Percentiles rank a stretch among this genome's conserved stretches.
phyloP scores from a whole-genome alignment of 495 filamentous ascomycete genomes.

The Jackrogersella minutella region DNA sequence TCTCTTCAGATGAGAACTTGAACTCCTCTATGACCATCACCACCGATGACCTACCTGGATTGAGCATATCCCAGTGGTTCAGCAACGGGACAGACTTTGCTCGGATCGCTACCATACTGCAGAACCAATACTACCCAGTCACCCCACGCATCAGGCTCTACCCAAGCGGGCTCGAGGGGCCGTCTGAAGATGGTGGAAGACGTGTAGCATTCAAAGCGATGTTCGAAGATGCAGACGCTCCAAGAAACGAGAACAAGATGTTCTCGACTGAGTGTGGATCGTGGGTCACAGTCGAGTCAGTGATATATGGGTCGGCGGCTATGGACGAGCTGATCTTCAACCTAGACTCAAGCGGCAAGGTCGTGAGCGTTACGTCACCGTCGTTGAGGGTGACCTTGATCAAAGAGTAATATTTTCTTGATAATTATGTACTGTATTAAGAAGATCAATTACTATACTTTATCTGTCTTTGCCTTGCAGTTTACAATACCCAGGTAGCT shows the following conservation, averaged over 20 bases:
- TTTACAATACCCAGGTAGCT: too few species aligned
- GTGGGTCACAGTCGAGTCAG: slow-evolving; percentile 40
- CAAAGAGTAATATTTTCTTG: slow-evolving; percentile 18
- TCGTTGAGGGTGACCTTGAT: slow-evolving; percentile 40
- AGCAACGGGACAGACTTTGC: slow-evolving; percentile 60
- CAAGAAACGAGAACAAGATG: slow-evolving; percentile 40
- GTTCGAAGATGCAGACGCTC: slow-evolving; percentile 50
- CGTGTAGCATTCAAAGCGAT: slow-evolving; percentile 53
- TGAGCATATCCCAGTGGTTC: slow-evolving; percentile 58
- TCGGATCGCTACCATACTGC: slow-evolving; percentile 41
- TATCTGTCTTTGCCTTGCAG: neutral
- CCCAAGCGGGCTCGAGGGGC: slow-evolving; percentile 51
- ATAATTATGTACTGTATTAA: slow-evolving; percentile 3
- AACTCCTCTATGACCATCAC: slow-evolving; percentile 56
- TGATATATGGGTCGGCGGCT: slow-evolving; percentile 41
- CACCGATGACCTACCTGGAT: slow-evolving; percentile 52
- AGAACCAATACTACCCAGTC: slow-evolving; percentile 42
- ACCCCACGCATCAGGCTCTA: slow-evolving; percentile 52
- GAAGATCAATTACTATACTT: neutral
- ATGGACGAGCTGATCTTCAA: slow-evolving; percentile 46
- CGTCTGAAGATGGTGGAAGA: slow-evolving; percentile 41
- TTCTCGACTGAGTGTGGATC: slow-evolving; percentile 46
- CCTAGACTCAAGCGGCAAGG: slow-evolving; percentile 36
- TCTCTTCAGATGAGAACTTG: slow-evolving; percentile 34
- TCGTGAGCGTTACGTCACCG: slow-evolving; percentile 40